Evolutionary conservation across 2,329 filamentous ascomycete species (phyloP), one percentile per base, ranked within the genome.

Genomic region (Neofusicoccum sp.): DNA sequence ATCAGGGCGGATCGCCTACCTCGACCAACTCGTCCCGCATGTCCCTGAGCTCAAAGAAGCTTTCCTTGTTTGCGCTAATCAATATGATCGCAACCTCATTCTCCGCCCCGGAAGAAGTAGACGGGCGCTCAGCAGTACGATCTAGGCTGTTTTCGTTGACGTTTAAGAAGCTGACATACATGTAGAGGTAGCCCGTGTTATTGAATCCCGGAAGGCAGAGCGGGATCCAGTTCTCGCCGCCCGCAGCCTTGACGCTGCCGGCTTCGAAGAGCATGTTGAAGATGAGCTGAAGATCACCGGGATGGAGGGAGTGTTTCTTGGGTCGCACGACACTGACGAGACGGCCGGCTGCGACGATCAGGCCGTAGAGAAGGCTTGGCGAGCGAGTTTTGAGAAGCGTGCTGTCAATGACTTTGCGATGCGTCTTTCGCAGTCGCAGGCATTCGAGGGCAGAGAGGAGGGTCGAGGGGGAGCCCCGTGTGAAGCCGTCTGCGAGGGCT

Each of bases 261-360:
- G 93, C 95, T 77, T 96, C 93, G 69, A 99, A 99, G 1, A 99
- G 86, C 96, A 99, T 99, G 71, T 98, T 98, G 82, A 99, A 99
- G 63, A 99, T 93, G 47, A 99, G 84, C 70, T 97, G 93, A 26
- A 99, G 82, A 72, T 99, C 95, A 64, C 93, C 93, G 0, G 96
- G 95, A 68, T 99, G 96, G 2, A 99, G 82, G 0, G 93, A 97
- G 74, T 99, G 95, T 61, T 95, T 91, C 67, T 96, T 93, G 5
- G 96, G 96, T 38, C 95, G 84, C 14, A 98, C 89, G 38, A 99
- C 96, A 71, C 93, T 97, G 65, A 99, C 95, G 5, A 99, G 87
- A 69, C 89, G 89, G 4, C 93, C 93, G 11, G 93, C 92, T 4
- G 95, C 95, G 14, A 97, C 93, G 63, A 99, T 88, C 11, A 99